Evolutionary conservation across 768 basidiomycete species (phyloP), one percentile per base, ranked within the genome.

Genomic region (Pleurotus tuber-regium): DNA sequence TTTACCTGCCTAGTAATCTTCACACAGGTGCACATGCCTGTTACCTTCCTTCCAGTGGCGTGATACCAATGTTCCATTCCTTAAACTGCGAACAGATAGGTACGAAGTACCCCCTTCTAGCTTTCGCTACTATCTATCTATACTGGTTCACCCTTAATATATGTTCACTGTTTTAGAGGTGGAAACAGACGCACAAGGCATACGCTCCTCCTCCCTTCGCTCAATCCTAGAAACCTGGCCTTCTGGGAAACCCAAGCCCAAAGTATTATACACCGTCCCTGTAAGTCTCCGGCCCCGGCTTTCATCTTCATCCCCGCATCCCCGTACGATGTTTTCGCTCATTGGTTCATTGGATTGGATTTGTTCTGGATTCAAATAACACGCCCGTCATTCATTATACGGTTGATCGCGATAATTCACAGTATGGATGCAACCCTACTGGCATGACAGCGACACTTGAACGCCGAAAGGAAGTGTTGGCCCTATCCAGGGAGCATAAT

Each of bases 401-500:
- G 18, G 12, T 18, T 44, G 43, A 44, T 14, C 43, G 43, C 19
- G 16, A 33, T 29, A 10, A 16, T 33, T 33, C 29, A 19, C 54
- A 89, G 86, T 87, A 86, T 59, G 93, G 92, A 28, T 87, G 86
- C 57, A 95, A 95, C 66, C 93, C 92, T 2, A 89, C 86, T 6
- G 93, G 93, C 1, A 82, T 80, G 64, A 92, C 92, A 3, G 80
- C 87, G 4, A 76, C 87, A 2, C 66, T 80, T 33, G 79, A 84
- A 50, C 79, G 93, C 43, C 79, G 87, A 30, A 73, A 81, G 65
- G 82, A 86, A 63, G 81, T 92, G 5, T 77, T 96, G 21, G 70
- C 75, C 54, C 74, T 96, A 12, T 84, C 87, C 11, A 75, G 78
- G 52, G 77, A 88, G 59, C 77, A 92, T 63, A 76, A 88, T 60